These are phyloP conservation scores for Nannochloris sp. DNA, from an alignment of 139 green algal species.

Conservation along the genomic window DNA sequence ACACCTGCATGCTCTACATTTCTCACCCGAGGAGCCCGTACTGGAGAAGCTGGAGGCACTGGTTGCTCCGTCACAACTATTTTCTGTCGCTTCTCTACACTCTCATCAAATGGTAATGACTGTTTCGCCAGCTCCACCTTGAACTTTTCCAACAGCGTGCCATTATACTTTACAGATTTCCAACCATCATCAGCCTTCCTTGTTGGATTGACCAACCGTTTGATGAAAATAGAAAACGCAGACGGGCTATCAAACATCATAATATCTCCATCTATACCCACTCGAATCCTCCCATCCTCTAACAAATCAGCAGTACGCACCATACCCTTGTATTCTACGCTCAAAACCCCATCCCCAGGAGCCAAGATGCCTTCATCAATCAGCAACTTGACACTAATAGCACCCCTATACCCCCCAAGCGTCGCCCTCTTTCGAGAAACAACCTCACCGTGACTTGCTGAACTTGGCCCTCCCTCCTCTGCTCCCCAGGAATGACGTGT, in stretches of 20 bases:
- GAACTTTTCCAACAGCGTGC: conserved; percentile 48
- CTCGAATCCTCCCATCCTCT: conserved; percentile 51
- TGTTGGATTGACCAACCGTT: conserved; percentile 65
- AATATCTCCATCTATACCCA: conserved; percentile 11
- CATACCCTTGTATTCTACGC: conserved; percentile 68
- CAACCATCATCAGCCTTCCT: conserved; percentile 83
- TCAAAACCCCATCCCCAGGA: conserved; percentile 54
- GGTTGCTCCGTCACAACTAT: background rate
- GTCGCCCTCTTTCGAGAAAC: background rate
- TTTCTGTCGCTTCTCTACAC: background rate
- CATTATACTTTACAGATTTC: conserved; percentile 56
- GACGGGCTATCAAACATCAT: conserved; percentile 63
- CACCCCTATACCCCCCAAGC: conserved; percentile 7
- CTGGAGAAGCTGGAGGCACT: background rate
- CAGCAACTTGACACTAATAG: conserved; percentile 51
- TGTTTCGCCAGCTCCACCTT: conserved; percentile 36
- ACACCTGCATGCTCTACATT: conserved; percentile 7
- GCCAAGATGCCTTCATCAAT: conserved; percentile 60
- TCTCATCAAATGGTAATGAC: background rate
- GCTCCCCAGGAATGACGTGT: no score
- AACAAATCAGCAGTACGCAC: conserved; percentile 42
- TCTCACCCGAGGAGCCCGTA: conserved; percentile 2
- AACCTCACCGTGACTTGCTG: background rate
- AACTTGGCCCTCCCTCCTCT: background rate
- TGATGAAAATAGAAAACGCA: conserved; percentile 76